Base-by-base conservation (phyloP, 768 basidiomycete genomes). In the Psilocybe tampanensis region DNA sequence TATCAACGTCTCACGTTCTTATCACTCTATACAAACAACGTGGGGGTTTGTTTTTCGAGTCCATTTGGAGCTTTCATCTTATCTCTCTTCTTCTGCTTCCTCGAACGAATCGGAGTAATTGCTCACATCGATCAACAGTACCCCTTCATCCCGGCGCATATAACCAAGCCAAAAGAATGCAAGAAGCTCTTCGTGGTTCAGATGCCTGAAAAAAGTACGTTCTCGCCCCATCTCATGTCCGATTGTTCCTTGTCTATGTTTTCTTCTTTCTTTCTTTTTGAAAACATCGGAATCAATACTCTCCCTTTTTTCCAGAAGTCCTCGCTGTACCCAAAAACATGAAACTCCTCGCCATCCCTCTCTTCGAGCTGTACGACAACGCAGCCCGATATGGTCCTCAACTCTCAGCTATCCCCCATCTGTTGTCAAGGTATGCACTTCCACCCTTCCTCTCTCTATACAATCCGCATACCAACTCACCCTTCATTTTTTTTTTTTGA, bases 351-450 rank as follows among this genome's bases (percentile, higher is more conserved):
- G 96, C 95, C 17, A 94, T 98, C 44, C 97, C 97, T 0, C 79
- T 99, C 34, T 98, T 96, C 67, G 97, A 99, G 73, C 78, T 98
- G 13, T 99, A 98, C 68, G 97, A 98, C 71, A 99, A 99, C 58
- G 92, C 94, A 8, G 95, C 96, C 0, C 80, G 95, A 55, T 95
- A 95, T 66, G 95, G 95, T 1, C 96, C 95, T 0, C 95, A 97
- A 66, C 81, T 98, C 11, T 92, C 93, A 22, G 94, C 95, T 2
- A 92, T 98, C 61, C 95, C 96, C 2, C 94, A 97, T 71, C 70
- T 95, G 60, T 77, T 98, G 21, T 96, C 94, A 65, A 85, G 89
- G 88, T 90, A 55, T 24, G n/a, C 29, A 19, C 52, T 13, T 41
- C 36, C 8, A n/a, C 48, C 45, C 44, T 41, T n/a, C 29, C 9